These are phyloP conservation scores for Retiboletus fuscus DNA, from an alignment of 1,284 basidiomycete species.

Conservation along the genomic window DNA sequence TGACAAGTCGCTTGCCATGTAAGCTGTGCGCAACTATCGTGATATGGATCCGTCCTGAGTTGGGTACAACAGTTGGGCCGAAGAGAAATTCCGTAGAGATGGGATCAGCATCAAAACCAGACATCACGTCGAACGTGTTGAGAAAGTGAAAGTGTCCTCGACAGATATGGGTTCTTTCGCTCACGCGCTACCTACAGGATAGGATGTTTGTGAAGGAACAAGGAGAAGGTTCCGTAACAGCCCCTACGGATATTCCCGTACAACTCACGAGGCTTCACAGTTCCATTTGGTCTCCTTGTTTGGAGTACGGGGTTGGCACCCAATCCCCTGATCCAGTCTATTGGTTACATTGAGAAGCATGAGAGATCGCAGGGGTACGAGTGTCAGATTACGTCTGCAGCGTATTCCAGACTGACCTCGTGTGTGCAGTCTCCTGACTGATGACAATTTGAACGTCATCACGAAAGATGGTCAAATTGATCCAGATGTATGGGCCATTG, in stretches of 20 bases:
- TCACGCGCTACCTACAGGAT: conserved; percentile 53
- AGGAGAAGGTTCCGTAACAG: conserved; percentile 62
- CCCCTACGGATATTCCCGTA: conserved; percentile 31
- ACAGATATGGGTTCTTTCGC: conserved; percentile 30
- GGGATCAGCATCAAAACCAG: conserved; percentile 82
- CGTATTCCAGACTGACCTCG: conserved; percentile 27
- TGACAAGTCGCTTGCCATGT: conserved; percentile 77
- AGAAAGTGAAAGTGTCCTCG: conserved; percentile 57
- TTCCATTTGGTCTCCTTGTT: conserved; percentile 84
- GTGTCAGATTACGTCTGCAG: conserved; percentile 12
- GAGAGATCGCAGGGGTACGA: conserved; percentile 68
- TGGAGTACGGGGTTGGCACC: conserved; percentile 89
- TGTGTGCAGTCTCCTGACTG: conserved; percentile 64
- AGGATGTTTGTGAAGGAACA: conserved; percentile 71
- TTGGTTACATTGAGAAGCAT: conserved; percentile 73
- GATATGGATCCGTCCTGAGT: conserved; percentile 24
- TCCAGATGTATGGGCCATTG: conserved; percentile 85
- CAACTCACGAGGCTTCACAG: conserved; percentile 51
- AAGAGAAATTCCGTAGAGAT: conserved; percentile 80
- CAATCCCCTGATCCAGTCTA: conserved; percentile 78
- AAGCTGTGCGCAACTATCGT: conserved; percentile 38
- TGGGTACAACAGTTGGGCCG: conserved; percentile 65
- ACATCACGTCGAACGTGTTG: conserved; percentile 85
- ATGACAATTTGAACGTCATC: conserved; percentile 72
- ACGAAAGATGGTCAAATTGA: conserved; percentile 68